Evolutionary conservation across 139 green algal species (phyloP), one percentile per base, ranked within the genome.

Genomic region (Astrephomene gubernaculifera): DNA sequence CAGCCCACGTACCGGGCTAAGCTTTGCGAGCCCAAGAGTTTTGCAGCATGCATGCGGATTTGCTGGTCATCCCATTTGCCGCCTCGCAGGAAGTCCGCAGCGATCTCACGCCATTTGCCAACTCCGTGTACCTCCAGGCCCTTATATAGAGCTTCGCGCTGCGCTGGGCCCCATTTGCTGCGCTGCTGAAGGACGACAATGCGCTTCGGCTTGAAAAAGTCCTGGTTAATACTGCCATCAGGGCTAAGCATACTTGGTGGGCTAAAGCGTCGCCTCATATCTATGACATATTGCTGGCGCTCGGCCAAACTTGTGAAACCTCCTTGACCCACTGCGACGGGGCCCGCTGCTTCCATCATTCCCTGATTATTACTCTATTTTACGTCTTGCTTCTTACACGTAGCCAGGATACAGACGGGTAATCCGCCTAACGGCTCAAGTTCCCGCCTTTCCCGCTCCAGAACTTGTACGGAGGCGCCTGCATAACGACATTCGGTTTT

Each of bases 191-290:
- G 69, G 27, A 94, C 43, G 22, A 91, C 53, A 0, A 91, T 83
- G 36, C 74, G 73, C 36, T 93, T 94, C 12, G 95, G 95, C 79
- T 94, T 95, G 91, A 98, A 98, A 52, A 94, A 97, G 3, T 93
- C 90, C 87, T 98, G 95, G 41, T 95, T 90, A 69, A 98, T 94
- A 36, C 72, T 76, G 45, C 93, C 93, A n/a, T 96, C 93, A 0
- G 81, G 54, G 0, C 81, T 64, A 6, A 95, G 53, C 92, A 97
- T 95, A n/a, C 81, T 91, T 21, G 87, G 64, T 1, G 94, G 95
- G 72, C 92, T 96, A 78, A 96, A 94, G 0, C 83, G 36, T 4
- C 43, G 45, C 2, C 95, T 87, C 92, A 97, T 95, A 0, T 87
- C 33, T 0, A 81, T 84, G 0, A 92, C 93, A 87, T 92, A 97